phyloP scores from a whole-genome alignment of 441 rosid genomes.

The Aquilaria agallochum region DNA sequence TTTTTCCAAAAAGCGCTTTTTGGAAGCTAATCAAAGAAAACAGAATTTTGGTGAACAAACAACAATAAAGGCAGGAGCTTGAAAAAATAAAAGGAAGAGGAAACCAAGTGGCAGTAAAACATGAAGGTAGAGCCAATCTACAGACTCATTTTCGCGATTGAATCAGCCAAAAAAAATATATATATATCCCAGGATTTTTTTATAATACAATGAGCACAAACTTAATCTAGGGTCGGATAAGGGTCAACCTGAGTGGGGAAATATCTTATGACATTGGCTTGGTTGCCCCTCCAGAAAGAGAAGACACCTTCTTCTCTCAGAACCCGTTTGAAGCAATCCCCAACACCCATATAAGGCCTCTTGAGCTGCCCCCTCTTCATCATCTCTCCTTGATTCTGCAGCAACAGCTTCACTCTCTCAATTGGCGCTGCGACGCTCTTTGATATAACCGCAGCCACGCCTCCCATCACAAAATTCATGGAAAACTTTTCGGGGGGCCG shows the following conservation, averaged over 20 bases:
- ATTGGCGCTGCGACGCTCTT: slow-evolving; percentile 88
- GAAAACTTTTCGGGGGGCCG: slow-evolving; percentile 59
- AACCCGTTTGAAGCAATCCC: slow-evolving; percentile 71
- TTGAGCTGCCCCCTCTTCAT: slow-evolving; percentile 67
- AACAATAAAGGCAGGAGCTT: no score
- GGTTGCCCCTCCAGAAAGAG: slow-evolving; percentile 95
- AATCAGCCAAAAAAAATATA: slow-evolving; percentile 2
- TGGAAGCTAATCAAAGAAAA: no score
- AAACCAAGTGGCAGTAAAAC: no score
- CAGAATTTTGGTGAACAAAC: no score
- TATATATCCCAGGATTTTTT: background rate
- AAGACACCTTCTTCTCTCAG: slow-evolving; percentile 71
- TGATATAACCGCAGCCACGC: slow-evolving; percentile 67
- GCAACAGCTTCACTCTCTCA: slow-evolving; percentile 90
- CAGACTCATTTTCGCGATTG: no score
- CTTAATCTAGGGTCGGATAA: slow-evolving; percentile 10
- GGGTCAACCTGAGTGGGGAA: slow-evolving; percentile 80
- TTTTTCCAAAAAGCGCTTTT: no score
- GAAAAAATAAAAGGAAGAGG: no score
- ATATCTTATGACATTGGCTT: slow-evolving; percentile 71
- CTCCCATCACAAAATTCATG: slow-evolving; percentile 74
- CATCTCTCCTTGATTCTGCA: slow-evolving; percentile 96
- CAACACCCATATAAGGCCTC: slow-evolving; percentile 57
- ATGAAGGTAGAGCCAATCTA: no score
- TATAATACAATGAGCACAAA: background rate